Percentiles rank a stretch among this genome's conserved stretches.
Conservation (phyloP, 306 rosid genomes). For the Coriaria nepalensis region DNA sequence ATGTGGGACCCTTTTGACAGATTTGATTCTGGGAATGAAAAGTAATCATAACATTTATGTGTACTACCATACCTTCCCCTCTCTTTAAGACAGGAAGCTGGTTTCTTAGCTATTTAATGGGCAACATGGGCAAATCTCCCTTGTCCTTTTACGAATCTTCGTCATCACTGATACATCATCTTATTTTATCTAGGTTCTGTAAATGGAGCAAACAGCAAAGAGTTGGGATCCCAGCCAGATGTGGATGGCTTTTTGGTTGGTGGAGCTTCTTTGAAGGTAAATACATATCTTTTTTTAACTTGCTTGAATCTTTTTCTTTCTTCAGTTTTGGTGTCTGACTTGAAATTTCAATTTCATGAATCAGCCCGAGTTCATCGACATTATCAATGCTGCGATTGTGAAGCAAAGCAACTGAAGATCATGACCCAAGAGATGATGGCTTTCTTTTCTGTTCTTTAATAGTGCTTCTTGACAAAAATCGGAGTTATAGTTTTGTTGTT, state of each 20-base stretch:
- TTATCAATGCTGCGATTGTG: constrained; percentile 63
- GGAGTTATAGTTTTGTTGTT: too few species aligned
- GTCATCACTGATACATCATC: not conserved
- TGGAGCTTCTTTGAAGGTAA: constrained; percentile 83
- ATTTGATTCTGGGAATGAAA: too few species aligned
- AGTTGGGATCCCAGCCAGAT: constrained; percentile 70
- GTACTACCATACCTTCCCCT: too few species aligned
- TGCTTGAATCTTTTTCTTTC: constrained; percentile 11
- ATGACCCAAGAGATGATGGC: not conserved
- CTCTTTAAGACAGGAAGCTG: too few species aligned
- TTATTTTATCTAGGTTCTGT: constrained; percentile 51
- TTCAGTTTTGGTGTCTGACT: constrained; percentile 12
- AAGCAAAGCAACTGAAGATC: constrained; percentile 37
- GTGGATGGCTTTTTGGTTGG: constrained; percentile 95
- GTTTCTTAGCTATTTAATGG: too few species aligned
- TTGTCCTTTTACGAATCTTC: too few species aligned
- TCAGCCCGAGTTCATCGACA: constrained; percentile 74
- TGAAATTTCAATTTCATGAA: constrained; percentile 2
- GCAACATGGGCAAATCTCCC: too few species aligned
- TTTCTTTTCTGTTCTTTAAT: not conserved
- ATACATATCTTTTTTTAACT: not conserved
- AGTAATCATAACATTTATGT: too few species aligned
- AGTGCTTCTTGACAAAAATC: not conserved
- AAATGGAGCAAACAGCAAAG: constrained; percentile 77
- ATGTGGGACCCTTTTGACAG: too few species aligned